Evolutionary conservation across 257 asterid genomes (phyloP).

Genomic region (Solanum lignicaule): DNA sequence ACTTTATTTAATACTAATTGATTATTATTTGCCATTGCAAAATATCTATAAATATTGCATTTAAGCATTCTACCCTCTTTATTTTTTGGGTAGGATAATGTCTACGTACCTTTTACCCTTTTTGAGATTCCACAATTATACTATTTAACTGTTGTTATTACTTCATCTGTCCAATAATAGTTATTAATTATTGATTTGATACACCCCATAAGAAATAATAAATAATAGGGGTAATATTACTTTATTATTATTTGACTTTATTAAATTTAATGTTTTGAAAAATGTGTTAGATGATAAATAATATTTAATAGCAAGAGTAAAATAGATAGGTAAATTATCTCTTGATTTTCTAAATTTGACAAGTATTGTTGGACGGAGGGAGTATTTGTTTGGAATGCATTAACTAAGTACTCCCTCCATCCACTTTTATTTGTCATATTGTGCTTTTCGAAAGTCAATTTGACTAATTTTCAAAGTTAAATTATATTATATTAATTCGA

Average conservation of each 20-base stretch:
- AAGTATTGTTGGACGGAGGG: background rate
- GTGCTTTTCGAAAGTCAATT: too few relatives aligned
- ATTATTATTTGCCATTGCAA: background rate
- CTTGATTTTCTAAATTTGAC: background rate
- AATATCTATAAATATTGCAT: background rate
- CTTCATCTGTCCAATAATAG: too few relatives aligned
- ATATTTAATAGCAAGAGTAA: too few relatives aligned
- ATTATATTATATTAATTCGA: too few relatives aligned
- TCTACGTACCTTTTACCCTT: background rate
- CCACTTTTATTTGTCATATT: background rate
- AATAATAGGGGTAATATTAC: background rate
- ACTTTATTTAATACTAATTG: background rate
- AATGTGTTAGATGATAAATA: background rate
- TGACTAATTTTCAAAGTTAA: too few relatives aligned
- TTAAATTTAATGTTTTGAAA: too few relatives aligned
- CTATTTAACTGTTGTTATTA: too few relatives aligned
- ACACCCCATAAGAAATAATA: background rate
- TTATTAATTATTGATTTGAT: too few relatives aligned
- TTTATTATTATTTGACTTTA: background rate
- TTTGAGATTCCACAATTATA: background rate
- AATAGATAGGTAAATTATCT: background rate
- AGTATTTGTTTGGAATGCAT: background rate
- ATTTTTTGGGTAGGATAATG: background rate
- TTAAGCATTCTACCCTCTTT: background rate
- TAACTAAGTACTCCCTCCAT: background rate